Base-by-base conservation (phyloP, 345 rosid genomes). In the Citrus unshiu region DNA sequence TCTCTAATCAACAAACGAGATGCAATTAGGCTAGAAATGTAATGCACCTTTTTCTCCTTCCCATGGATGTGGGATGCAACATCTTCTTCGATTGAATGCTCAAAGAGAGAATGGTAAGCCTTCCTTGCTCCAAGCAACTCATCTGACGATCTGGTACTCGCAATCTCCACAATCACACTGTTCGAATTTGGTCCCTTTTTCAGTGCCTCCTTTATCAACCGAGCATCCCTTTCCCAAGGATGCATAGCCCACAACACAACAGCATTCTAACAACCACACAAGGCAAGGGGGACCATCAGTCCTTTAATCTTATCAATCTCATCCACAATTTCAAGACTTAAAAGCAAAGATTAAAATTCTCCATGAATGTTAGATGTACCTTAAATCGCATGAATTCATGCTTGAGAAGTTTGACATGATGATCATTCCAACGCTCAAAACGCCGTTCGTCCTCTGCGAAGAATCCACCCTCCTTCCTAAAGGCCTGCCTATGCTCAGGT, bases 151-250 rank as follows among this genome's bases (percentile, higher is more conserved):
- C 97, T 87, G 2, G 97, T 90, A 82, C 98, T 91, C 6, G 99
- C 89, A 5, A 92, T 84, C 87, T 96, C 98, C 9, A 89, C 91
- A 3, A 92, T 90, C 68, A 89, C 80, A 61, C 81, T 84, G 76
- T 89, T 90, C 7, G 85, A 77, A 22, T 86, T 77, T 18, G 89
- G 82, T 3, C 92, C 93, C 67, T 89, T 86, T 37, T 16, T 80
- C 73, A 96, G 80, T 18, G 97, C 90, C 66, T 91, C 90, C 78
- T 88, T 87, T 57, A 91, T 40, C 85, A 91, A 76, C 70, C 97
- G 92, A 1, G 99, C 99, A 73, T 94, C 99, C 81, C 97, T 92
- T 84, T 96, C 97, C 97, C 98, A 93, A 9, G 97, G 97, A 79
- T 96, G 97, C 95, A 86, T 86, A 2, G 93, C 75, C 91, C 93